These are phyloP conservation scores for Solanum megistacrolobum DNA, from an alignment of 257 asterid species.

Conservation along the genomic window DNA sequence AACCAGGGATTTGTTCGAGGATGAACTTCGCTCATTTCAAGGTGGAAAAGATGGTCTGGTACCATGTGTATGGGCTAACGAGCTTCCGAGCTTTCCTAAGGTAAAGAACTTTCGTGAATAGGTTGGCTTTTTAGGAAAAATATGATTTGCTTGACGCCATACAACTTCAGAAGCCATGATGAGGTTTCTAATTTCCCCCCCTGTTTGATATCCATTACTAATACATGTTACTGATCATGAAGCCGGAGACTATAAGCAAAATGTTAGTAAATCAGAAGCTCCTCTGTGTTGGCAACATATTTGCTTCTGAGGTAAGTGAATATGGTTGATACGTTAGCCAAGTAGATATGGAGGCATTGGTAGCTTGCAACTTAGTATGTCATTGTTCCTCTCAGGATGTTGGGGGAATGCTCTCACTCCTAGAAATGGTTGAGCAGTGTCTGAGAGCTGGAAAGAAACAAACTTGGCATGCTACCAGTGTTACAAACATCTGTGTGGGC, in stretches of 20 bases:
- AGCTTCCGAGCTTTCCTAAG: constrained; percentile 97
- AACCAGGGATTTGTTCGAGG: constrained; percentile 90
- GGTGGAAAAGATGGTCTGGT: constrained; percentile 93
- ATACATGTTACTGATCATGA: constrained; percentile 24
- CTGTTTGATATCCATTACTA: constrained; percentile 13
- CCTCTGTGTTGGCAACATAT: constrained; percentile 88
- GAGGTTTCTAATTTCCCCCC: neutral
- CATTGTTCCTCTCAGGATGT: constrained; percentile 69
- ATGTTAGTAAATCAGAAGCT: constrained; percentile 98
- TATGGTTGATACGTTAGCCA: constrained; percentile 10
- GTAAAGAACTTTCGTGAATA: constrained; percentile 23
- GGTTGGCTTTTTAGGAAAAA: neutral
- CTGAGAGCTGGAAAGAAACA: constrained; percentile 83
- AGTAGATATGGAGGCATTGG: constrained; percentile 7
- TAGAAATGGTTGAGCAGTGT: constrained; percentile 73
- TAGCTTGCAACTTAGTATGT: constrained; percentile 17
- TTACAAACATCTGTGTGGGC: constrained; percentile 95
- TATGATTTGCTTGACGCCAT: neutral
- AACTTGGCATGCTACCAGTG: constrained; percentile 71
- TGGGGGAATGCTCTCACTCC: constrained; percentile 78
- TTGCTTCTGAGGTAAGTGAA: constrained; percentile 81
- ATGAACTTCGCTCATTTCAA: constrained; percentile 93
- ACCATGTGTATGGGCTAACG: constrained; percentile 93
- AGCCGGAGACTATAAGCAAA: constrained; percentile 94
- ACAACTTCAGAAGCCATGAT: neutral